Evolutionary conservation across 2,329 filamentous ascomycete genomes (phyloP).

Genomic region (Trichoderma koningiopsis): DNA sequence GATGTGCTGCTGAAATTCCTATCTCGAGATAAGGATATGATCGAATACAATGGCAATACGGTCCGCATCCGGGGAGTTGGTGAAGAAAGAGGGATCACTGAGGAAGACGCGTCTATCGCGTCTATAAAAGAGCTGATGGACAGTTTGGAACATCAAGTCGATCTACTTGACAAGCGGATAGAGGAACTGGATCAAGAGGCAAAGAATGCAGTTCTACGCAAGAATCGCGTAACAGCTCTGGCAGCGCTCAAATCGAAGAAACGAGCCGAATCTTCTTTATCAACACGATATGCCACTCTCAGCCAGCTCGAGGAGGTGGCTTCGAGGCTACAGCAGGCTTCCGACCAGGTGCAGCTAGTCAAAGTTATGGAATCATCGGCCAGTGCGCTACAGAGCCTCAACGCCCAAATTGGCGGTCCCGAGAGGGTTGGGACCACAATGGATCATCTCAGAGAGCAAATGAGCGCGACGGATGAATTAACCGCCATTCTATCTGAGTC

Average conservation of each 20-base stretch:
- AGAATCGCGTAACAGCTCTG: constrained; percentile 75
- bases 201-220: constrained; percentile 68
- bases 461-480: constrained; percentile 81
- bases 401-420: constrained; percentile 74
- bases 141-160: constrained; percentile 72
- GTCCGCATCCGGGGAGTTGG: constrained; percentile 70
- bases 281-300: constrained; percentile 71
- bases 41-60: constrained; percentile 65
- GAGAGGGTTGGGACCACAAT: constrained; percentile 76
- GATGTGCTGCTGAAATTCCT: constrained; percentile 71
- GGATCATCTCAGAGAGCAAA: constrained; percentile 75
- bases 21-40: constrained; percentile 63
- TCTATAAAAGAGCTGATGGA: constrained; percentile 78
- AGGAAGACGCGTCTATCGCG: constrained; percentile 80
- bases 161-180: constrained; percentile 66
- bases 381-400: constrained; percentile 70
- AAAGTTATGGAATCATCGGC: constrained; percentile 79
- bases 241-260: constrained; percentile 83
- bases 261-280: constrained; percentile 71
- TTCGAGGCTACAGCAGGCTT: constrained; percentile 80
- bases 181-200: constrained; percentile 66
- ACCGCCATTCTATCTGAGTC: constrained; percentile 71
- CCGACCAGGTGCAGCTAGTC: constrained; percentile 81
- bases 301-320: constrained; percentile 82
- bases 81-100: constrained; percentile 60